A percentile compares a stretch with the other conserved stretches of the same genome.
Evolutionary conservation across 179 eudicot species (phyloP).

Genomic region (Heliamphora pulchella): DNA sequence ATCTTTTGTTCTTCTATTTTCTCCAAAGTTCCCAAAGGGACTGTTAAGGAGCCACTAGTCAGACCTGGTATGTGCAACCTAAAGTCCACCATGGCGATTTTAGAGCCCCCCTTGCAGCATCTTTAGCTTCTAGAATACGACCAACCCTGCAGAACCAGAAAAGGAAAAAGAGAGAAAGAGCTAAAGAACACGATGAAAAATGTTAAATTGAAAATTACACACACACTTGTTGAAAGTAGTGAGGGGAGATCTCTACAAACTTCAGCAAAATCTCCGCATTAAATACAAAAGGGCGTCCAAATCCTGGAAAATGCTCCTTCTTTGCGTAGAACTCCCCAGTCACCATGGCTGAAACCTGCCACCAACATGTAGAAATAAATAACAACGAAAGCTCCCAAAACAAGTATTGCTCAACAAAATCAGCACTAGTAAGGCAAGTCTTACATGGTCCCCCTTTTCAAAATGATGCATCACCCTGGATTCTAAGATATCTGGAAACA

Average conservation of each 20-base stretch:
- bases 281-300: slow-evolving; percentile 92
- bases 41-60: neutral
- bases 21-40: too few species aligned
- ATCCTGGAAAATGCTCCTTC: slow-evolving; percentile 92
- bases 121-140: slow-evolving; percentile 68
- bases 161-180: neutral
- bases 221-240: neutral
- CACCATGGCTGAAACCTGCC: slow-evolving; percentile 88
- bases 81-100: slow-evolving; percentile 99
- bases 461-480: slow-evolving; percentile 61
- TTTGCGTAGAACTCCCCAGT: slow-evolving; percentile 90
- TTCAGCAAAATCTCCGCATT: slow-evolving; percentile 73
- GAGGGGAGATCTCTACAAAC: slow-evolving; percentile 35
- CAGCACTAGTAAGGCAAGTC: slow-evolving; percentile 18
- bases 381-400: neutral
- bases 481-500: slow-evolving; percentile 87
- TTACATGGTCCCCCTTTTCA: slow-evolving; percentile 74
- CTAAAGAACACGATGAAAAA: slow-evolving; percentile 6
- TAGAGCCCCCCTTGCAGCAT: slow-evolving; percentile 83
- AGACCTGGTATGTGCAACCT: slow-evolving; percentile 82
- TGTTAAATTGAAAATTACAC: neutral
- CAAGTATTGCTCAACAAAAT: neutral
- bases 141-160: slow-evolving; percentile 51
- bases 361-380: slow-evolving; percentile 27
- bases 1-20: neutral